Evolutionary conservation across 2,329 filamentous ascomycete genomes (phyloP).

Genomic region (Cordyceps tenuipes): DNA sequence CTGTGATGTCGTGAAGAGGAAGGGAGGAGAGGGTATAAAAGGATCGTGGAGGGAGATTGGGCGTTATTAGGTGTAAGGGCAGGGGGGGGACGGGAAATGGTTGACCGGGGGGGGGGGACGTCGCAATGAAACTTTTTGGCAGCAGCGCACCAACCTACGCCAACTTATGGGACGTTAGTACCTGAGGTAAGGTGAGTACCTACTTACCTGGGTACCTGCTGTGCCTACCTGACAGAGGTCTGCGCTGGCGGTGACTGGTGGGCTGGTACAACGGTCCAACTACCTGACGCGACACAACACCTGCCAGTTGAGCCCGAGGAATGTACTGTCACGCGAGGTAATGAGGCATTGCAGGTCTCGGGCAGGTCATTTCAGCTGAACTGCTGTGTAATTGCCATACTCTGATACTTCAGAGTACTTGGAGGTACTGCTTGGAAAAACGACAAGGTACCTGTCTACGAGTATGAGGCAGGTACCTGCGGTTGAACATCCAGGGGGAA

Average conservation of each 20-base stretch:
- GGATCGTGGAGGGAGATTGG: slow-evolving; percentile 15
- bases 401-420: neutral
- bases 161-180: neutral
- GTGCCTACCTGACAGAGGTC: too few relatives aligned
- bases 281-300: neutral
- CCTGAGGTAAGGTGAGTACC: neutral
- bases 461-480: neutral
- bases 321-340: neutral
- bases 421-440: neutral
- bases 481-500: neutral
- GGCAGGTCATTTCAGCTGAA: neutral
- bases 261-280: neutral
- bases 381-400: neutral
- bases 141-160: neutral
- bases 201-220: too few relatives aligned
- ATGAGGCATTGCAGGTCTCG: neutral
- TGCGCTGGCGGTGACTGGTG: neutral
- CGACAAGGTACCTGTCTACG: neutral
- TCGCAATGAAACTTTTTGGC: neutral
- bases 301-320: neutral
- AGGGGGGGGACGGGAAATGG: slow-evolving; percentile 6
- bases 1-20: slow-evolving; percentile 15
- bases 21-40: slow-evolving; percentile 3
- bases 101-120: neutral
- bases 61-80: slow-evolving; percentile 16